Percentiles rank a stretch among this genome's conserved stretches.
These are phyloP conservation scores for Vigna angularis DNA, from an alignment of 306 rosid species.

Conservation along the genomic window DNA sequence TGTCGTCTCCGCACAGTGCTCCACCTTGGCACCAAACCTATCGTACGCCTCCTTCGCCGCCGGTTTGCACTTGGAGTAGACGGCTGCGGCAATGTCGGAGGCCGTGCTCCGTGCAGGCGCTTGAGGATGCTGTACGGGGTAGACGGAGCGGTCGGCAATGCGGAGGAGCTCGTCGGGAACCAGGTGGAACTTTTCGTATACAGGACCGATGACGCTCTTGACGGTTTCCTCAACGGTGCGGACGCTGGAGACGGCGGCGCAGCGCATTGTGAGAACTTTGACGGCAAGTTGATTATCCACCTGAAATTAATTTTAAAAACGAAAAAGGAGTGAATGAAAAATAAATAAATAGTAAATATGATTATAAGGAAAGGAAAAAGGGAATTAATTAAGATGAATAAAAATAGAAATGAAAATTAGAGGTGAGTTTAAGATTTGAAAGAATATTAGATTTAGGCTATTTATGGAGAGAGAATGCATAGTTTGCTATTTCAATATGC, in stretches of 20 bases:
- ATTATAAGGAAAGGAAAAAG: background rate
- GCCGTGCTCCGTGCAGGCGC: slow-evolving; percentile 56
- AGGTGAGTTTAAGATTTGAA: background rate
- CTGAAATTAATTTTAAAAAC: background rate
- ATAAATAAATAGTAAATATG: background rate
- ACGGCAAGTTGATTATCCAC: background rate
- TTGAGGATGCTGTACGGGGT: slow-evolving; percentile 51
- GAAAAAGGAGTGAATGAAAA: background rate
- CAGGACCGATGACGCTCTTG: slow-evolving; percentile 37
- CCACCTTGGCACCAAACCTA: background rate
- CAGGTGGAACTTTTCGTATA: slow-evolving; percentile 43
- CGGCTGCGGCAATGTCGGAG: slow-evolving; percentile 52
- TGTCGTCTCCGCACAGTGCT: background rate
- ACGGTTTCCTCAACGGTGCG: slow-evolving; percentile 43
- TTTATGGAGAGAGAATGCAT: background rate
- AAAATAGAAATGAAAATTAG: background rate
- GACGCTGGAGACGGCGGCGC: slow-evolving; percentile 37
- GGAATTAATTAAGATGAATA: background rate
- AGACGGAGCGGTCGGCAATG: slow-evolving; percentile 45
- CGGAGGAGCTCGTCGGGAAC: slow-evolving; percentile 50
- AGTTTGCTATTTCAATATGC: too few relatives aligned
- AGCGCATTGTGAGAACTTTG: slow-evolving; percentile 33
- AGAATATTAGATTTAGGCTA: background rate
- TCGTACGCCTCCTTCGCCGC: slow-evolving; percentile 25
- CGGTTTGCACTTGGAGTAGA: slow-evolving; percentile 63